A percentile compares a stretch with the other conserved stretches of the same genome.
Conservation (phyloP, 345 rosid species). For the Mercurialis annua region DNA sequence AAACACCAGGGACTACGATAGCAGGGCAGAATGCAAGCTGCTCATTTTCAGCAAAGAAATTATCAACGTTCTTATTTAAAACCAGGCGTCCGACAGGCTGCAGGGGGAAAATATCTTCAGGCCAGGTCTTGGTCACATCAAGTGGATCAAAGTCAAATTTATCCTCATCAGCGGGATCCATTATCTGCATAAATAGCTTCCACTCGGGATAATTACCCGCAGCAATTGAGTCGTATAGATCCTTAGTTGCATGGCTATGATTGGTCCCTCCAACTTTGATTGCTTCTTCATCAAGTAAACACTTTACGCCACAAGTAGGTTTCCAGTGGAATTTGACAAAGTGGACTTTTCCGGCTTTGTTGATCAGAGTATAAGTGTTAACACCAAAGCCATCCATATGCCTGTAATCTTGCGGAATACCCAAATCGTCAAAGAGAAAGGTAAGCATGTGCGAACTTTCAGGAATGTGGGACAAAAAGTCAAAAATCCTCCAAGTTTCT, state of each 20-base stretch:
- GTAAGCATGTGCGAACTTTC: constrained; percentile 83
- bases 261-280: constrained; percentile 80
- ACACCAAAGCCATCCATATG: too few relatives aligned
- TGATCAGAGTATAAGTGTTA: constrained; percentile 70
- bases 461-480: constrained; percentile 92
- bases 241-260: constrained; percentile 95
- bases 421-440: constrained; percentile 82
- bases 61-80: constrained; percentile 87
- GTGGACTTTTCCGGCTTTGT: constrained; percentile 75
- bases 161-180: constrained; percentile 86
- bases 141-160: too few relatives aligned
- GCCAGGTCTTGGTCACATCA: constrained; percentile 96
- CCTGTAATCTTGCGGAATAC: constrained; percentile 90
- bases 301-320: constrained; percentile 85
- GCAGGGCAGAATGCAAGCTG: constrained; percentile 93
- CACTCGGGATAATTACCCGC: constrained; percentile 96
- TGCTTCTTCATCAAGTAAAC: constrained; percentile 83
- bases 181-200: constrained; percentile 73
- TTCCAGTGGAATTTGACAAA: constrained; percentile 96
- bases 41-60: constrained; percentile 91
- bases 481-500: constrained; percentile 92
- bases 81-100: constrained; percentile 96
- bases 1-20: constrained; percentile 81
- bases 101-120: constrained; percentile 86
- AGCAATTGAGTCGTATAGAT: constrained; percentile 83